These are phyloP conservation scores for Suillus fuscotomentosus DNA, from an alignment of 768 basidiomycete genomes.

Conservation along the genomic window DNA sequence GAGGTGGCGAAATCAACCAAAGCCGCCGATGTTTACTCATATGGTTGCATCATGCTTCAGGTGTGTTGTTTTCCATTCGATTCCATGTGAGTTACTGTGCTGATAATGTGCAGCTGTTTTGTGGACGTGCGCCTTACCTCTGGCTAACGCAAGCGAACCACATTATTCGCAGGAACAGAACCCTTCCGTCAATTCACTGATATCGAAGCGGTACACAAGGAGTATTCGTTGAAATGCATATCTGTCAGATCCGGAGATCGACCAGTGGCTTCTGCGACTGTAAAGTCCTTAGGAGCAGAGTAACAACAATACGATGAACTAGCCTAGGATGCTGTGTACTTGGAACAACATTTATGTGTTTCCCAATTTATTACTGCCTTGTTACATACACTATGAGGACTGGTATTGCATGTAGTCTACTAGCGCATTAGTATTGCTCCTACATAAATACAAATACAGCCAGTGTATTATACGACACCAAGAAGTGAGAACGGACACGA, in stretches of 20 bases:
- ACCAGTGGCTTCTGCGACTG: background rate
- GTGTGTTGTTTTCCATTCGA: conserved; percentile 26
- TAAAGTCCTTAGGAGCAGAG: background rate
- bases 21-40: conserved; percentile 37
- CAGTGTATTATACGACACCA: no score
- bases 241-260: background rate
- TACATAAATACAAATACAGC: no score
- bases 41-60: conserved; percentile 34
- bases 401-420: no score
- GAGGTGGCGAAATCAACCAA: conserved; percentile 15
- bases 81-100: background rate
- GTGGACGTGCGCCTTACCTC: conserved; percentile 25
- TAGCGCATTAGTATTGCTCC: no score
- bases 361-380: no score
- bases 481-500: no score
- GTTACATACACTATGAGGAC: no score
- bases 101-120: conserved; percentile 16
- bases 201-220: background rate
- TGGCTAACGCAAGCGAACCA: conserved; percentile 13
- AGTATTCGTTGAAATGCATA: background rate
- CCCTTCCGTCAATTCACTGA: background rate
- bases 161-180: conserved; percentile 11
- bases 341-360: background rate
- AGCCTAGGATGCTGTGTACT: background rate
- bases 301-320: background rate